Base-by-base conservation (phyloP, 2,329 filamentous ascomycete species). In the Ustulina deusta region DNA sequence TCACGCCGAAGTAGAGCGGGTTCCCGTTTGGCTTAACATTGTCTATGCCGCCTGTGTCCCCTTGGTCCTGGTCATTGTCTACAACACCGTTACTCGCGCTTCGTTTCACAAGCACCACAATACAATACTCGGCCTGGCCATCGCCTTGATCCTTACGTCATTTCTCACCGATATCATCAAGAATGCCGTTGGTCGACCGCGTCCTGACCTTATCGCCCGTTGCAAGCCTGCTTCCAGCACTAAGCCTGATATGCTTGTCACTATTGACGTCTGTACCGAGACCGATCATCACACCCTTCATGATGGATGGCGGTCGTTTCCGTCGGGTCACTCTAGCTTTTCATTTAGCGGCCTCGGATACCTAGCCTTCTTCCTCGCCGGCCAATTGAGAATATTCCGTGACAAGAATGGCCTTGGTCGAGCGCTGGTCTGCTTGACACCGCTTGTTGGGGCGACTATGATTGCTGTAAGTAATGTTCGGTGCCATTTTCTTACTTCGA, bases 151-250 rank as follows among this genome's bases (percentile, higher is more conserved):
- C 73, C 85, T 97, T 57, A 91, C 93, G 0, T 87, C 89, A 6
- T 91, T 97, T 78, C 83, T 98, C 49, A 98, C 96, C 51, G 94
- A 98, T 78, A 83, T 95, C 32, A 86, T 98, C 77, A 99, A 99
- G 81, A 97, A 97, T 77, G 87, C 91, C 10, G 92, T 95, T 29
- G 93, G 93, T 9, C 83, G 93, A 11, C 93, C 94, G 17, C 82
- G 87, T 6, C 87, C 87, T 0, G 87, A 89, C 71, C 77, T 89
- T 3, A 77, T 89, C 29, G 89, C 91, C n/a, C 90, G 96, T 42
- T 99, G 96, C 81, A 90, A 92, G 71, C 94, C 96, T 0, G 81
- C 75, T 0, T 36, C 76, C 0, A 82, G 79, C 38, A 87, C 87
- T 2, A 81, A 84, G 46, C 77, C 76, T 6, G 75, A 86, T 71